These are phyloP conservation scores for Aureobasidium sp. DNA, from an alignment of 2,329 filamentous ascomycete species.

Conservation along the genomic window DNA sequence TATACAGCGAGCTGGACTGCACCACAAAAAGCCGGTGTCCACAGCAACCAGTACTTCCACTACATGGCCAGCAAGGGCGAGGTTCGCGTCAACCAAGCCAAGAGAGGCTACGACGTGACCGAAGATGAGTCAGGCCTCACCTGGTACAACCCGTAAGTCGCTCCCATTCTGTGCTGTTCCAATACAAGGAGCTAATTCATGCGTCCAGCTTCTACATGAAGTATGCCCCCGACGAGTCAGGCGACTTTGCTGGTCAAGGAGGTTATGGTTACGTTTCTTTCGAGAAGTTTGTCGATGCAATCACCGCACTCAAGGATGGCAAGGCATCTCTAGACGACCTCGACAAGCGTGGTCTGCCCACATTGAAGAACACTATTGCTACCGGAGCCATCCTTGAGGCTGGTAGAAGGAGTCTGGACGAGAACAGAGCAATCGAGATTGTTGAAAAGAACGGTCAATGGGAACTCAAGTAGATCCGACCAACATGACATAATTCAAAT, in stretches of 20 bases:
- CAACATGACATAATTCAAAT: background rate
- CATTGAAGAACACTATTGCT: constrained; percentile 79
- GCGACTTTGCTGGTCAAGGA: constrained; percentile 84
- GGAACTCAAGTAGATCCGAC: constrained; percentile 50
- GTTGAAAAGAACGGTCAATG: constrained; percentile 58
- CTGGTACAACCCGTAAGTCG: constrained; percentile 74
- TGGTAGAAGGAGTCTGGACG: constrained; percentile 75
- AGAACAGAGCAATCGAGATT: constrained; percentile 71
- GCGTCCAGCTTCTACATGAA: constrained; percentile 41
- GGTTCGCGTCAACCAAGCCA: constrained; percentile 84
- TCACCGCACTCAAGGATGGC: constrained; percentile 69
- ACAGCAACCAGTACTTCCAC: constrained; percentile 96
- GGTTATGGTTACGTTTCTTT: constrained; percentile 93
- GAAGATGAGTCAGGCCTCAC: constrained; percentile 65
- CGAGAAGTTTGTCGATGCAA: constrained; percentile 91
- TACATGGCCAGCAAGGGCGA: constrained; percentile 81
- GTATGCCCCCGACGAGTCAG: constrained; percentile 89
- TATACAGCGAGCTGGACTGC: constrained; percentile 96
- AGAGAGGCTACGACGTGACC: constrained; percentile 91
- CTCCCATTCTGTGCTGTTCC: too few species aligned
- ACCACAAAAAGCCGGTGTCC: constrained; percentile 86
- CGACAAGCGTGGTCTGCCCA: constrained; percentile 74
- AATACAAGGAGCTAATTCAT: background rate
- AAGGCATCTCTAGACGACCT: constrained; percentile 65
- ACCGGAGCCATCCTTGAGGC: constrained; percentile 90